Evolutionary conservation across 768 basidiomycete species (phyloP).

Genomic region (Rhodosporidiobolus odoratus): DNA sequence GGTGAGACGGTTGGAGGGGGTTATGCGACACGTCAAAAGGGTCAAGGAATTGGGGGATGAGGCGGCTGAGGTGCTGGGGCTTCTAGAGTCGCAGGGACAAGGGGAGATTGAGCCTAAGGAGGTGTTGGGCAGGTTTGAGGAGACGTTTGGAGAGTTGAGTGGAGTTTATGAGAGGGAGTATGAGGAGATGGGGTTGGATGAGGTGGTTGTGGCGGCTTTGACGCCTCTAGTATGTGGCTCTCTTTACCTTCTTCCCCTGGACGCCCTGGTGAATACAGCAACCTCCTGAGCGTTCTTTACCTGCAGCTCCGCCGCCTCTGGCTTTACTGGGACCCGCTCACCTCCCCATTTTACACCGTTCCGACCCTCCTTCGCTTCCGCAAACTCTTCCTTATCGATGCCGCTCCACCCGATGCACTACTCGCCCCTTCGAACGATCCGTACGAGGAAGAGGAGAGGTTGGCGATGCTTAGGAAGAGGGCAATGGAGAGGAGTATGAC

Average conservation of each 20-base stretch:
- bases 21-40: slow-evolving; percentile 68
- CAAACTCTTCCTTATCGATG: slow-evolving; percentile 45
- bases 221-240: slow-evolving; percentile 59
- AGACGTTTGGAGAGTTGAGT: slow-evolving; percentile 36
- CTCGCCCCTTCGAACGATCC: neutral
- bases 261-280: too few species aligned
- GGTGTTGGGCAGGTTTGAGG: slow-evolving; percentile 63
- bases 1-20: slow-evolving; percentile 68
- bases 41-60: slow-evolving; percentile 55
- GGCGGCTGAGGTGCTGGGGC: slow-evolving; percentile 52
- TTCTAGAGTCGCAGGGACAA: neutral
- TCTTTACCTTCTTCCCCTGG: neutral
- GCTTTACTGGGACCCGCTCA: slow-evolving; percentile 73
- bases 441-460: slow-evolving; percentile 19
- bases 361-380: slow-evolving; percentile 45
- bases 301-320: slow-evolving; percentile 64
- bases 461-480: neutral
- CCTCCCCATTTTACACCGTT: slow-evolving; percentile 57
- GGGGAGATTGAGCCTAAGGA: neutral
- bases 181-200: slow-evolving; percentile 72
- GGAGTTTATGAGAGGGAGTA: slow-evolving; percentile 66
- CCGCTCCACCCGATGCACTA: slow-evolving; percentile 1
- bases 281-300: neutral
- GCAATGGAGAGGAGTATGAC: slow-evolving; percentile 59
- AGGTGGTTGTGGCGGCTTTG: slow-evolving; percentile 87